Base-by-base conservation (phyloP, 2,329 filamentous ascomycete species). In the Fusarium torreyae region DNA sequence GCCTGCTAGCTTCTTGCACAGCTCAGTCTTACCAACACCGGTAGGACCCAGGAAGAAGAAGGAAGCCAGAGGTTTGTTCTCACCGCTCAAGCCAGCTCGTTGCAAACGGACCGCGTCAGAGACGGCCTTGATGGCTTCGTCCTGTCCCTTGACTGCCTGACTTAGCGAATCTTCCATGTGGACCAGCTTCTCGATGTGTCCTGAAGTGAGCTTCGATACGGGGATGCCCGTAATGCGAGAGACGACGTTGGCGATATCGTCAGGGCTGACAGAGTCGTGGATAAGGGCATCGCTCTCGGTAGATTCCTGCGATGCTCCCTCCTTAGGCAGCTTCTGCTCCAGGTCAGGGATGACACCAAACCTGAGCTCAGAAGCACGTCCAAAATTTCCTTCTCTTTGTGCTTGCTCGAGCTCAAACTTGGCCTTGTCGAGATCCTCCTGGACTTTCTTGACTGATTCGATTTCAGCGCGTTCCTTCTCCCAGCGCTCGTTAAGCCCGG, bases 11-110 rank as follows among this genome's bases (percentile, higher is more conserved):
- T 97, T 95, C 85, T 98, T 98, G 86, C 94, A 97, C 2, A 98
- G 88, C 77, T 98, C 94, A 5, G 96, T 99, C 84, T 98, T 99
- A 59, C 96, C 96, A 18, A 98, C 95, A 76, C 96, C 96, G 1
- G 96, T 98, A 7, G 96, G 96, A 0, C 96, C 96, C 5, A 98
- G 87, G 87, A 98, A 98, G 91, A 98, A 98, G 83, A 98, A 98
- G 0, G 92, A 97, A 0, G 95, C 96, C 7, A 97, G 86, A 0
- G 96, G 96, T 1, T 94, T 87, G 78, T 98, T 97, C 75, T 98
- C 94, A 34, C 94, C 94, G 63, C 92, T 97, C 10, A 98, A 85
- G 1, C 96, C 96, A 10, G 96, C 96, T 69, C 96, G 88, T 80
- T 98, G 96, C 84, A 98, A 92, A 20, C 96, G 90, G 10, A 99